Evolutionary conservation across 208 protist species (phyloP).

Genomic region (Trypanosoma congolense): DNA sequence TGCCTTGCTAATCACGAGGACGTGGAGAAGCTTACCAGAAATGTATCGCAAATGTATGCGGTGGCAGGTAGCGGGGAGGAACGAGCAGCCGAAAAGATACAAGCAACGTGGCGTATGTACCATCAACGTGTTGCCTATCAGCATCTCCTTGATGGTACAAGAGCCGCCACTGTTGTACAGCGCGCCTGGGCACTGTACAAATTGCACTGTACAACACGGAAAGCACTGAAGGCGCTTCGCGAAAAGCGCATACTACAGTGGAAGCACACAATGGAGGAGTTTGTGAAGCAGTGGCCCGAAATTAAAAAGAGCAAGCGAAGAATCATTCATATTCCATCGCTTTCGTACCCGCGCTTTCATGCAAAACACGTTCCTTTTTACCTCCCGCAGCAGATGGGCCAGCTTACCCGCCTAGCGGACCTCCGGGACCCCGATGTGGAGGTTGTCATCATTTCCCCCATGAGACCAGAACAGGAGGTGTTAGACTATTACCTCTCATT

Average conservation of each 20-base stretch:
- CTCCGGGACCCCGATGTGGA: constrained; percentile 77
- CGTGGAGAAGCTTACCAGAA: constrained; percentile 56
- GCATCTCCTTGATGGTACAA: constrained; percentile 72
- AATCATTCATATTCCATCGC: constrained; percentile 84
- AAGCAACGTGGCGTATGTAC: constrained; percentile 88
- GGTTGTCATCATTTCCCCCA: constrained; percentile 71
- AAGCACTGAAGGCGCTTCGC: constrained; percentile 46
- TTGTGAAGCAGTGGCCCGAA: constrained; percentile 54
- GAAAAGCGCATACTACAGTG: constrained; percentile 64
- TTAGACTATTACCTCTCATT: constrained; percentile 75
- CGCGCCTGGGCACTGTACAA: constrained; percentile 76
- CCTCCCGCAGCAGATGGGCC: constrained; percentile 60
- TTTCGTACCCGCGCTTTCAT: constrained; percentile 79
- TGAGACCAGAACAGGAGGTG: constrained; percentile 71
- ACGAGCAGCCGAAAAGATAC: constrained; percentile 80
- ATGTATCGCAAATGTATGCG: constrained; percentile 46
- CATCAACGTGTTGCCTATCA: constrained; percentile 71
- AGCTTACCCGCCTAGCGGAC: constrained; percentile 80
- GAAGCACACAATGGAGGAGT: constrained; percentile 81
- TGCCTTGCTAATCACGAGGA: constrained; percentile 85
- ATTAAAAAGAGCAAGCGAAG: constrained; percentile 54
- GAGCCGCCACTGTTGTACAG: constrained; percentile 79
- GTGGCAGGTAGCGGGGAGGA: constrained; percentile 54
- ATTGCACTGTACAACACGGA: constrained; percentile 63
- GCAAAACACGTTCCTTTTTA: constrained; percentile 79